phyloP scores from a whole-genome alignment of 805 yeast genomes.

The Nakazawaea anatomiae region DNA sequence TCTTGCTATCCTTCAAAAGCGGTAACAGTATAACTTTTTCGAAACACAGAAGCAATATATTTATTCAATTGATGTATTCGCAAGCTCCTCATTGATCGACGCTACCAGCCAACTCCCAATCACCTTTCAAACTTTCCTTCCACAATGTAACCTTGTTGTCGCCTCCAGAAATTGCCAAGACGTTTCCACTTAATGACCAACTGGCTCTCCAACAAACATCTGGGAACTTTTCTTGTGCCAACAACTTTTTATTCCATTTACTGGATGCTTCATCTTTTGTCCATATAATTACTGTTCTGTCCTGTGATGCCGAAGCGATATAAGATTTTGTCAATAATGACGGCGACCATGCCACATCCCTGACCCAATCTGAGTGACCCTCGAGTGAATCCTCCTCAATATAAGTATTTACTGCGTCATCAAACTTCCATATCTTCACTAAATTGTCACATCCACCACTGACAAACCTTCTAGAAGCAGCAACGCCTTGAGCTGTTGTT shows the following conservation, averaged over 20 bases:
- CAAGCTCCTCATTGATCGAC: conserved; percentile 62
- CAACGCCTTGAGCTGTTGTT: conserved; percentile 23
- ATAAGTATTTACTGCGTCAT: conserved; percentile 49
- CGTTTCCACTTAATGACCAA: conserved; percentile 95
- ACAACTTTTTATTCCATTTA: conserved; percentile 74
- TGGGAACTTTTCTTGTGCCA: conserved; percentile 80
- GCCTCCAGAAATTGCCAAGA: conserved; percentile 92
- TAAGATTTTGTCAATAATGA: conserved; percentile 79
- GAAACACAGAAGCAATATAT: too few species aligned
- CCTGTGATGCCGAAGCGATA: conserved; percentile 96
- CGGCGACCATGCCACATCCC: conserved; percentile 99
- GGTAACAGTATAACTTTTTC: too few species aligned
- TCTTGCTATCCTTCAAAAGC: too few species aligned
- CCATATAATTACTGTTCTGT: conserved; percentile 93
- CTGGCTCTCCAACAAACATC: conserved; percentile 98
- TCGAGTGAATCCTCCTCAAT: conserved; percentile 69
- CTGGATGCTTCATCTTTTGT: conserved; percentile 59
- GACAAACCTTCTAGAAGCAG: conserved; percentile 58
- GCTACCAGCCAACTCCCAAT: conserved; percentile 97
- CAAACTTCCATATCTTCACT: conserved; percentile 84
- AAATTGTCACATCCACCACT: conserved; percentile 95
- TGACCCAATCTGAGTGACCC: conserved; percentile 97
- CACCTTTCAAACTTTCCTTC: conserved; percentile 90
- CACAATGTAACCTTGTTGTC: conserved; percentile 94
- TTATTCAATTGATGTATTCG: too few species aligned